phyloP scores from a whole-genome alignment of 805 yeast species.

The Barnettozyma pratensis region DNA sequence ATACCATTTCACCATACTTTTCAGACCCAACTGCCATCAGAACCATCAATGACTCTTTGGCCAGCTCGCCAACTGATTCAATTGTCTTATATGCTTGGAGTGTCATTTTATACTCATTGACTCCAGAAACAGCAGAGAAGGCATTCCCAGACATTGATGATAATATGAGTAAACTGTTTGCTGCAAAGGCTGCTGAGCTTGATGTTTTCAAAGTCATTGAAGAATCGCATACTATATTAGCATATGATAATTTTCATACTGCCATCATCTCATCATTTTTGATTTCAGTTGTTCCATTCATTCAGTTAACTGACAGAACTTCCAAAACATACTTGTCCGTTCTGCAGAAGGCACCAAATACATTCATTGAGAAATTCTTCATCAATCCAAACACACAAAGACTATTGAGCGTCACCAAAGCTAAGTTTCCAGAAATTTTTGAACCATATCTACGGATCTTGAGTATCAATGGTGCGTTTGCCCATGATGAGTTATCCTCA shows the following conservation, averaged over 20 bases:
- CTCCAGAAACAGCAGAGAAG: slow-evolving; percentile 41
- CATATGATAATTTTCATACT: slow-evolving; percentile 46
- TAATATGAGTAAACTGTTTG: slow-evolving; percentile 7
- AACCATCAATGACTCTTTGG: slow-evolving; percentile 36
- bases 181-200: slow-evolving; percentile 30
- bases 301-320: slow-evolving; percentile 38
- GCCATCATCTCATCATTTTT: slow-evolving; percentile 36
- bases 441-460: slow-evolving; percentile 57
- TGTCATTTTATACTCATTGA: slow-evolving; percentile 45
- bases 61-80: slow-evolving; percentile 36
- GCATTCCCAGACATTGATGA: slow-evolving; percentile 25
- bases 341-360: slow-evolving; percentile 28
- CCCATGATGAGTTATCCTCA: slow-evolving; percentile 53
- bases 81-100: slow-evolving; percentile 65
- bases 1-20: slow-evolving; percentile 34
- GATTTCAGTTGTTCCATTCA: slow-evolving; percentile 34
- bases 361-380: slow-evolving; percentile 35
- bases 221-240: slow-evolving; percentile 36
- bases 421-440: slow-evolving; percentile 69
- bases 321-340: slow-evolving; percentile 28
- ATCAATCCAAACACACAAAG: slow-evolving; percentile 29
- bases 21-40: slow-evolving; percentile 35
- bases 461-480: slow-evolving; percentile 60
- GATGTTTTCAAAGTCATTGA: slow-evolving; percentile 43
- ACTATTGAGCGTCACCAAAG: slow-evolving; percentile 42